Percentiles rank a stretch among this genome's conserved stretches.
phyloP scores from a whole-genome alignment of 345 rosid species.

The Balakata baccata region DNA sequence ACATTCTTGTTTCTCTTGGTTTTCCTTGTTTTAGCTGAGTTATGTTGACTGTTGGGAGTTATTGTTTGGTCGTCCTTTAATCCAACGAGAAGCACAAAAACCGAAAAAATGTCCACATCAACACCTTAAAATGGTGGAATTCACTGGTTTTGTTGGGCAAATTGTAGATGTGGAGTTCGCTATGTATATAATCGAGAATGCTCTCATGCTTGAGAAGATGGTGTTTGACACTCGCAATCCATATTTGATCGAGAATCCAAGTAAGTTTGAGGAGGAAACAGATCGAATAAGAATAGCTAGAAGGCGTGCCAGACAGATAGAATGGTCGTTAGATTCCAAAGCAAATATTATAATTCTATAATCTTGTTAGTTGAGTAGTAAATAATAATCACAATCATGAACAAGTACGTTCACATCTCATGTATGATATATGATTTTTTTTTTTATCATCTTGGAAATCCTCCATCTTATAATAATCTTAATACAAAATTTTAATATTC shows the following conservation, averaged over 20 bases:
- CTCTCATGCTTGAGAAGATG: conserved; percentile 1
- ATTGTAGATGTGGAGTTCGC: background rate
- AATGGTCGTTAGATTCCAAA: too few relatives aligned
- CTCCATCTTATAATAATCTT: too few relatives aligned
- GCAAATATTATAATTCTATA: too few relatives aligned
- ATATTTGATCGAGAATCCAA: background rate
- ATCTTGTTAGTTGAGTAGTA: too few relatives aligned
- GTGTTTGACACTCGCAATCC: background rate
- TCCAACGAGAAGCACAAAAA: too few relatives aligned
- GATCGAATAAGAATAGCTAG: background rate
- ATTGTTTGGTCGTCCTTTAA: background rate
- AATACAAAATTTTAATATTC: too few relatives aligned
- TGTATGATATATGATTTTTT: too few relatives aligned
- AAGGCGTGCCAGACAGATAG: too few relatives aligned
- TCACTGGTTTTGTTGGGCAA: background rate
- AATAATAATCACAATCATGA: too few relatives aligned
- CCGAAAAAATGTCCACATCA: background rate
- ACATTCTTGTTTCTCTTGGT: too few relatives aligned
- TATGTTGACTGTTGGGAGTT: background rate
- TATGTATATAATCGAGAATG: background rate
- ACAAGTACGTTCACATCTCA: too few relatives aligned
- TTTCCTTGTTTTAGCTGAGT: background rate
- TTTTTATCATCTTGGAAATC: too few relatives aligned
- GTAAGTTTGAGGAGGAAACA: background rate
- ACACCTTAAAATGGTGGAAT: conserved; percentile 1